Evolutionary conservation across 75 land plant species (phyloP).

Genomic region (Ceratopteris richardii): DNA sequence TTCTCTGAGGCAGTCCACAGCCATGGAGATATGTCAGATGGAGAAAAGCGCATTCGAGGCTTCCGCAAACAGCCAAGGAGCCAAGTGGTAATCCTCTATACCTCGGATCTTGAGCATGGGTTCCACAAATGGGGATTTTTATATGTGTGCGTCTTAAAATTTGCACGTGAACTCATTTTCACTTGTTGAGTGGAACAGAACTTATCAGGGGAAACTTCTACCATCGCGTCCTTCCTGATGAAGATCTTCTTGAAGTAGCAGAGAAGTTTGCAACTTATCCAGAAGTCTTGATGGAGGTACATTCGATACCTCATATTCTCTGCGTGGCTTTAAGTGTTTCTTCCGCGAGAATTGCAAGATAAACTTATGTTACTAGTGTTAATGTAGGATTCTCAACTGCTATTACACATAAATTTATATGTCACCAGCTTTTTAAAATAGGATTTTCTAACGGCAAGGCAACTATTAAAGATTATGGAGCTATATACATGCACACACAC

Average conservation of each 20-base stretch:
- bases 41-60: background rate
- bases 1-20: background rate
- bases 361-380: no score
- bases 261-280: constrained; percentile 7
- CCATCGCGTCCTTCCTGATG: constrained; percentile 23
- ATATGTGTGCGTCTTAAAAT: no score
- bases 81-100: background rate
- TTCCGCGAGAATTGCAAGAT: no score
- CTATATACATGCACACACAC: no score
- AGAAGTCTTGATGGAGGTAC: constrained; percentile 33
- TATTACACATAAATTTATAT: no score
- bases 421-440: no score
- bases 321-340: background rate
- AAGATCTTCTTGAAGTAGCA: constrained; percentile 12
- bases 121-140: background rate
- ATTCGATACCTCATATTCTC: background rate
- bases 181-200: background rate
- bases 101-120: background rate
- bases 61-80: background rate
- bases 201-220: constrained; percentile 14
- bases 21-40: background rate
- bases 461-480: no score
- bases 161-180: no score
- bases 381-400: no score
- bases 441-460: no score